phyloP scores from a whole-genome alignment of 1,284 basidiomycete species.

The Termitomyces sp. region DNA sequence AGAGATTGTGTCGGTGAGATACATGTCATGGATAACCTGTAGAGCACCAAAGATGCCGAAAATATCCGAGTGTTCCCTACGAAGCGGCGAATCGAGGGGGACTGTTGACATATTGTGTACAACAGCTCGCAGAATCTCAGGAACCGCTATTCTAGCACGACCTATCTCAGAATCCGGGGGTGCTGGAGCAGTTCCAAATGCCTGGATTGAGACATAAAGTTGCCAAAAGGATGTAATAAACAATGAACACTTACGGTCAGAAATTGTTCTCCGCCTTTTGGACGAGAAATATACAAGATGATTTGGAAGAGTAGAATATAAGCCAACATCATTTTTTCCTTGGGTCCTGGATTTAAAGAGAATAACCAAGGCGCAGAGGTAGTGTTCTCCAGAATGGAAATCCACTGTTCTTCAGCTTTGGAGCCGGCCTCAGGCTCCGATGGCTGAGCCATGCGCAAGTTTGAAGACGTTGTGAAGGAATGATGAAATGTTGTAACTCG shows the following conservation, averaged over 20 bases:
- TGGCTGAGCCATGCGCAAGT: neutral
- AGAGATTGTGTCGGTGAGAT: constrained; percentile 14
- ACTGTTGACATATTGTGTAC: constrained; percentile 20
- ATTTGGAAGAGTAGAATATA: constrained; percentile 23
- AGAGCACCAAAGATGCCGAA: constrained; percentile 24
- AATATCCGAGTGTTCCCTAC: constrained; percentile 18
- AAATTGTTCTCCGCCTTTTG: constrained; percentile 18
- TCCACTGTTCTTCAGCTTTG: constrained; percentile 8
- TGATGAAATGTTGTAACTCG: neutral
- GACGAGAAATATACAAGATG: constrained; percentile 21
- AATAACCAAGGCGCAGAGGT: constrained; percentile 21
- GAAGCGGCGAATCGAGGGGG: constrained; percentile 18
- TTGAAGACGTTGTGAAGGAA: constrained; percentile 4
- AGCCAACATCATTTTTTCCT: constrained; percentile 16
- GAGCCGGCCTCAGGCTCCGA: neutral
- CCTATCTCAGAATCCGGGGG: constrained; percentile 24
- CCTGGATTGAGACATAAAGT: constrained; percentile 10
- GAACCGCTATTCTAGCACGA: constrained; percentile 21
- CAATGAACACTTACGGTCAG: constrained; percentile 15
- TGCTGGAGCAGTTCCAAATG: constrained; percentile 20
- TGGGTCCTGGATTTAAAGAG: constrained; percentile 4
- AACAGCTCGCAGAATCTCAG: constrained; percentile 18
- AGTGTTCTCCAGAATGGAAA: constrained; percentile 17
- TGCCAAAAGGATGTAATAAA: neutral
- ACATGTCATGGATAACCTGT: constrained; percentile 19